phyloP scores from a whole-genome alignment of 164 flowering plant genomes.

The Umbilicus rupestris region DNA sequence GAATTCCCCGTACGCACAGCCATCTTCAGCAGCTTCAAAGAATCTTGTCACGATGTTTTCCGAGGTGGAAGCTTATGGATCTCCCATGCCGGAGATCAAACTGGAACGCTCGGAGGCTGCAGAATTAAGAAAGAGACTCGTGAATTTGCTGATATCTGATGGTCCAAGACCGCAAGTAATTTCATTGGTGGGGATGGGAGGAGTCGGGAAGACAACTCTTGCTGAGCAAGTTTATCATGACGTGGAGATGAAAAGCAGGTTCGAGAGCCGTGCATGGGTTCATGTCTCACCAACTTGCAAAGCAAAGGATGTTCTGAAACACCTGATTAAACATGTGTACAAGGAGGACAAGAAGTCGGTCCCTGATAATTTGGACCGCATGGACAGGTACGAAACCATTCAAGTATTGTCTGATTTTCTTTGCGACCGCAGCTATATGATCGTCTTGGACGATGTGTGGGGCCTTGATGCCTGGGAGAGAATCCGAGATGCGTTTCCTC shows the following conservation, averaged over 20 bases:
- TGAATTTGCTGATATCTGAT: no score
- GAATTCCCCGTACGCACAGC: no score
- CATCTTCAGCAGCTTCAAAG: no score
- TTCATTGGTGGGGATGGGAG: slow-evolving; percentile 28
- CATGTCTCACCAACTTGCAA: slow-evolving; percentile 15
- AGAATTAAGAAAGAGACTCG: no score
- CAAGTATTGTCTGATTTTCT: neutral
- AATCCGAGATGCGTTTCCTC: slow-evolving; percentile 8
- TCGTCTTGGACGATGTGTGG: slow-evolving; percentile 21
- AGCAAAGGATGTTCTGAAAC: slow-evolving; percentile 10
- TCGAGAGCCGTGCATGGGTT: slow-evolving; percentile 22
- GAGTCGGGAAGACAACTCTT: slow-evolving; percentile 29
- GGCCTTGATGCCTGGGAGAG: slow-evolving; percentile 11
- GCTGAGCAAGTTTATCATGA: slow-evolving; percentile 17
- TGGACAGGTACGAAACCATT: neutral
- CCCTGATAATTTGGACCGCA: neutral
- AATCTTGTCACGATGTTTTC: no score
- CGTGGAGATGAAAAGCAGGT: neutral
- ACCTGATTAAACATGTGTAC: slow-evolving; percentile 6
- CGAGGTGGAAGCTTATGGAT: no score
- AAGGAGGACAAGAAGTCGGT: neutral
- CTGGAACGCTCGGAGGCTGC: no score
- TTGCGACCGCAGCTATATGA: neutral
- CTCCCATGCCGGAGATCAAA: no score
- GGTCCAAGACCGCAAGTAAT: neutral